A percentile compares a stretch with the other conserved stretches of the same genome.
Conservation (phyloP, 1,284 basidiomycete species). For the Leccinum subrobustum region DNA sequence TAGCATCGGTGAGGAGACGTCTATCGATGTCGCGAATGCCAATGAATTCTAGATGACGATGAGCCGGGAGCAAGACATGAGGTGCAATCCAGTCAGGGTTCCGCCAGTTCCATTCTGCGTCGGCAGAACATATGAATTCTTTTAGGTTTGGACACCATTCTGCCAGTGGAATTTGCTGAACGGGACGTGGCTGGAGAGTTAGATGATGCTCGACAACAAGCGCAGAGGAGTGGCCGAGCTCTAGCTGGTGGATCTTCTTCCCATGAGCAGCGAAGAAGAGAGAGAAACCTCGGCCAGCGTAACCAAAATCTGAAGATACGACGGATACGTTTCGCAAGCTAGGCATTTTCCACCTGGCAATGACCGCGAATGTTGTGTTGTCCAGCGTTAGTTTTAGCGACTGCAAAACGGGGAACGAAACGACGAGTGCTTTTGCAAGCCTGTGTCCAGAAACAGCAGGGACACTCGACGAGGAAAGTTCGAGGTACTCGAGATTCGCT, state of each 20-base stretch:
- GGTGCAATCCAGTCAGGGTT: slow-evolving; percentile 78
- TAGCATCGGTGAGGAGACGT: slow-evolving; percentile 46
- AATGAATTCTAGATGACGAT: slow-evolving; percentile 61
- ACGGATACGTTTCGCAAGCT: slow-evolving; percentile 59
- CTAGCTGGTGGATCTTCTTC: slow-evolving; percentile 55
- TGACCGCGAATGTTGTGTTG: slow-evolving; percentile 63
- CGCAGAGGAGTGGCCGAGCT: slow-evolving; percentile 67
- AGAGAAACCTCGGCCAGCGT: slow-evolving; percentile 59
- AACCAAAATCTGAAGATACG: slow-evolving; percentile 65
- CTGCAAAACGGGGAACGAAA: slow-evolving; percentile 52
- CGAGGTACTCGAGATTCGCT: slow-evolving; percentile 52
- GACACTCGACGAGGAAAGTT: slow-evolving; percentile 47
- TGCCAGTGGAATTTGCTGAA: slow-evolving; percentile 47
- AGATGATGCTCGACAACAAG: slow-evolving; percentile 64
- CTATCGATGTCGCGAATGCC: slow-evolving; percentile 70
- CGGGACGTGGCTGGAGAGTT: slow-evolving; percentile 40
- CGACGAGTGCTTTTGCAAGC: slow-evolving; percentile 40
- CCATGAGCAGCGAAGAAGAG: slow-evolving; percentile 67
- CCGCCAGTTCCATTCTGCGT: slow-evolving; percentile 78
- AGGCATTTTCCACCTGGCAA: slow-evolving; percentile 61
- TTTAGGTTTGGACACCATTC: slow-evolving; percentile 63
- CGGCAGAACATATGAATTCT: slow-evolving; percentile 69
- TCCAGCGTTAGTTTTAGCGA: slow-evolving; percentile 69
- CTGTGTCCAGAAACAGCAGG: slow-evolving; percentile 31
- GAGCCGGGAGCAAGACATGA: slow-evolving; percentile 63